These are phyloP conservation scores for Sclerotinia spermophila DNA, from an alignment of 2,329 filamentous ascomycete species.

Conservation along the genomic window DNA sequence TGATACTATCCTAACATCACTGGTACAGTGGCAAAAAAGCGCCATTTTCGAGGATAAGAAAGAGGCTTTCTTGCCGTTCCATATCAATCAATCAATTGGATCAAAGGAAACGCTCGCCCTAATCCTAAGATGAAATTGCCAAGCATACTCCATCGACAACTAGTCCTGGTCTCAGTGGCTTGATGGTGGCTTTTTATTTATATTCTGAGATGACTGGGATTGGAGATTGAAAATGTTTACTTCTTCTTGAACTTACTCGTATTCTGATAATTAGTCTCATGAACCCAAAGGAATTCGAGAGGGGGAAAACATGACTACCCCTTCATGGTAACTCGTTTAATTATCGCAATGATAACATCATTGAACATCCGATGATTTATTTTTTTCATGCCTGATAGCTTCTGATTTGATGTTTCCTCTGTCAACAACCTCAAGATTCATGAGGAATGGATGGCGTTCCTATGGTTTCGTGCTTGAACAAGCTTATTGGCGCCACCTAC, in stretches of 20 bases:
- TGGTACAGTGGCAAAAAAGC: not conserved
- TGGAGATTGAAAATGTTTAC: constrained; percentile 6
- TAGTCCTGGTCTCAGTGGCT: constrained; percentile 15
- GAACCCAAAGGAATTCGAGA: not conserved
- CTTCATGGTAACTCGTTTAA: constrained; percentile 3
- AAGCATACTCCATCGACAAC: constrained; percentile 4
- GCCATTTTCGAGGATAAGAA: not conserved
- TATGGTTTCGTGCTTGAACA: not conserved
- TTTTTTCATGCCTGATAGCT: not conserved
- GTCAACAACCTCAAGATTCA: not conserved
- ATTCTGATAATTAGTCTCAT: not conserved
- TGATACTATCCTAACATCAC: not conserved
- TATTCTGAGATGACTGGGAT: constrained; percentile 8
- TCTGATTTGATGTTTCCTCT: not conserved
- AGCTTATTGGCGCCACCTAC: constrained; percentile 11
- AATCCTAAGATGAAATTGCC: not conserved
- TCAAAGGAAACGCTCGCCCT: not conserved
- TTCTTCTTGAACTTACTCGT: constrained; percentile 1
- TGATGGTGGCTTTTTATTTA: constrained; percentile 2
- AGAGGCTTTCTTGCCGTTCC: not conserved
- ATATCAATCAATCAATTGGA: not conserved
- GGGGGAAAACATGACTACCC: not conserved
- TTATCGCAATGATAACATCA: not conserved
- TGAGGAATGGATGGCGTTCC: constrained; percentile 12
- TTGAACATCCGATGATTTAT: not conserved